A percentile compares a stretch with the other conserved stretches of the same genome.
These are phyloP conservation scores for Hylodesmum podocarpum DNA, from an alignment of 306 rosid species.

Conservation along the genomic window DNA sequence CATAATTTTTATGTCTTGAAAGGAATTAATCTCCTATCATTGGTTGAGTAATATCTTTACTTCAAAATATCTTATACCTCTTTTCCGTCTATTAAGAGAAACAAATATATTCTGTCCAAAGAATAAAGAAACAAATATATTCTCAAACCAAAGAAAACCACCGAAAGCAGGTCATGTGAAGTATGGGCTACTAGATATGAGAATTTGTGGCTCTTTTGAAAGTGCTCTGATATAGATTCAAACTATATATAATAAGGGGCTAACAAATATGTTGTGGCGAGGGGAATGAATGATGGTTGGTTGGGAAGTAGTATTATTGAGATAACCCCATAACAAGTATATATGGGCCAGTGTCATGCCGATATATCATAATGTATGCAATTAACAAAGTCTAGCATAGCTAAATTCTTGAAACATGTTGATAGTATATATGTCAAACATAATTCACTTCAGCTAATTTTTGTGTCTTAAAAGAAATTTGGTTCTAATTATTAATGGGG, in stretches of 20 bases:
- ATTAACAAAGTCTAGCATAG: too few species aligned
- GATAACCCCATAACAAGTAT: not conserved
- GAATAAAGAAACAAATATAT: not conserved
- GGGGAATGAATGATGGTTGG: not conserved
- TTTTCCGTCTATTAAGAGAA: not conserved
- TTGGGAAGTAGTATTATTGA: not conserved
- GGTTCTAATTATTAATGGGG: too few species aligned
- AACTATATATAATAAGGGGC: not conserved
- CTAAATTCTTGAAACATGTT: too few species aligned
- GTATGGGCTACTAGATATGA: not conserved
- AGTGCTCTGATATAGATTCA: not conserved
- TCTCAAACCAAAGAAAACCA: conserved; percentile 16
- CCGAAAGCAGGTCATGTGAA: conserved; percentile 29
- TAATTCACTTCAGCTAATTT: too few species aligned
- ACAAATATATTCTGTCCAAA: not conserved
- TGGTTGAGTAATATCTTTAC: too few species aligned
- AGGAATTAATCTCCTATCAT: too few species aligned
- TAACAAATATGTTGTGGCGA: not conserved
- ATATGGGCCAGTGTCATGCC: not conserved
- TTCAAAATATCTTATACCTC: not conserved
- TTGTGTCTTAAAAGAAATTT: too few species aligned
- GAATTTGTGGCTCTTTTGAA: not conserved
- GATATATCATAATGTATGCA: too few species aligned
- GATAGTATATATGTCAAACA: too few species aligned
- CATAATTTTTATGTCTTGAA: too few species aligned